Base-by-base conservation (phyloP, 2,329 filamentous ascomycete genomes). In the Neoascochyta sp. region DNA sequence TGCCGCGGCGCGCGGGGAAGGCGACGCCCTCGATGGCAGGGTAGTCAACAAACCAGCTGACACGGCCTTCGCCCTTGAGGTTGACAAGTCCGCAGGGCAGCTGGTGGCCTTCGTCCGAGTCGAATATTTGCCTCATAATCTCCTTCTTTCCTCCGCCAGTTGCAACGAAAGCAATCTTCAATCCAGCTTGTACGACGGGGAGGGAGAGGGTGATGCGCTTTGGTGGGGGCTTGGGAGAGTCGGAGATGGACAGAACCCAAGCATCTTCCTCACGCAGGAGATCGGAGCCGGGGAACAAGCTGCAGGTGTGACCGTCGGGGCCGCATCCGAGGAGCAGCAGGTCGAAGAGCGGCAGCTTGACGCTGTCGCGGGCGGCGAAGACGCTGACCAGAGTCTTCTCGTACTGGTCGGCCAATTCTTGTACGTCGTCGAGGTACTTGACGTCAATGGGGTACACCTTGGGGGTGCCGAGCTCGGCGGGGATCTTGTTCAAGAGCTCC, bases 221-320 rank as follows among this genome's bases (percentile, higher is more conserved):
- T 24, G 87, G 76, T 24, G 92, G 92, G 21, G 90, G 90, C 75
- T 98, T 98, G 28, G 92, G 92, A 23, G 87, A 94, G 69, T 96
- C 86, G 54, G 83, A 80, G 57, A 95, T 93, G 24, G 87, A 78
- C 9, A 89, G 83, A 23, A 96, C 87, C 92, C 92, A 98, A 31
- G 90, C 87, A 53, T 81, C 82, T 19, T 78, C 78, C 69, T 96
- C 90, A 44, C 88, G 80, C 47, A 96, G 75, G 31, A 96, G 75
- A 36, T 82, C 77, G 60, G 95, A 90, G 32, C 83, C 83, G 4
- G 92, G 92, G 73, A 98, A 98, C 29, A 98, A 73, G 52, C 84
- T 92, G 80, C 92, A 96, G 18, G 92, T 96, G 70, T 98, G 92
- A 29, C 92, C 92, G 63, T 96, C 92, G 9, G 92, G 90, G 0